phyloP scores from a whole-genome alignment of 2,329 filamentous ascomycete species.

The Onygenales sp. region DNA sequence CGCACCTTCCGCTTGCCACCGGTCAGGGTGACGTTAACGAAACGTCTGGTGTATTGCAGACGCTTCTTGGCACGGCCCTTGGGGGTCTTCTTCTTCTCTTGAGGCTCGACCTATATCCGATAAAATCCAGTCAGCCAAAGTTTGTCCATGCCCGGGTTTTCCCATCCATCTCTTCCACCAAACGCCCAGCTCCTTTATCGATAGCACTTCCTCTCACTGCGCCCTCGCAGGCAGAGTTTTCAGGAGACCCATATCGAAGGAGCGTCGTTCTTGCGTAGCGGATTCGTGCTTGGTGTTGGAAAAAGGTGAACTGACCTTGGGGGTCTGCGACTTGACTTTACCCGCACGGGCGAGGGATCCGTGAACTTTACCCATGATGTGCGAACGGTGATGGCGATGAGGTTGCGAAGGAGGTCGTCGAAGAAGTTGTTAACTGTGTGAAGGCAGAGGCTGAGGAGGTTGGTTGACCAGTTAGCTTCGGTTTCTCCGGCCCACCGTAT shows the following conservation, averaged over 20 bases:
- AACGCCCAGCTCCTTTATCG: neutral
- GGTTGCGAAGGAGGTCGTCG: constrained; percentile 3
- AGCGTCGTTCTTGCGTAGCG: neutral
- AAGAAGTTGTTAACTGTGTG: neutral
- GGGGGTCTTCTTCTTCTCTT: constrained; percentile 94
- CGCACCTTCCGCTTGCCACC: constrained; percentile 1
- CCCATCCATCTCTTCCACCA: neutral
- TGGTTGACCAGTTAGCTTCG: constrained; percentile 1
- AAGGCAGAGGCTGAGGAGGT: neutral
- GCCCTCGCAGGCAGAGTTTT: neutral
- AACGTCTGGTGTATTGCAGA: constrained; percentile 90
- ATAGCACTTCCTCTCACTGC: neutral
- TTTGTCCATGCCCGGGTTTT: neutral
- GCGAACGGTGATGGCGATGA: constrained; percentile 4
- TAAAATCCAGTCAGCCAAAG: neutral
- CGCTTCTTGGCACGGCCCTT: constrained; percentile 98
- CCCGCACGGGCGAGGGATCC: constrained; percentile 53
- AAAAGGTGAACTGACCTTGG: constrained; percentile 21
- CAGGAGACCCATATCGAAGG: neutral
- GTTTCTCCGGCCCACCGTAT: neutral
- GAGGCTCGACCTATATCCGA: constrained; percentile 60
- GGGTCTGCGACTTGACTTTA: constrained; percentile 72
- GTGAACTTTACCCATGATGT: constrained; percentile 85
- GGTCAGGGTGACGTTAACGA: constrained; percentile 67
- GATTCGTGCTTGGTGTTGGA: neutral